Percentiles rank a stretch among this genome's conserved stretches.
phyloP scores from a whole-genome alignment of 1,139 yeast species.

The Blastobotrys indianensis region DNA sequence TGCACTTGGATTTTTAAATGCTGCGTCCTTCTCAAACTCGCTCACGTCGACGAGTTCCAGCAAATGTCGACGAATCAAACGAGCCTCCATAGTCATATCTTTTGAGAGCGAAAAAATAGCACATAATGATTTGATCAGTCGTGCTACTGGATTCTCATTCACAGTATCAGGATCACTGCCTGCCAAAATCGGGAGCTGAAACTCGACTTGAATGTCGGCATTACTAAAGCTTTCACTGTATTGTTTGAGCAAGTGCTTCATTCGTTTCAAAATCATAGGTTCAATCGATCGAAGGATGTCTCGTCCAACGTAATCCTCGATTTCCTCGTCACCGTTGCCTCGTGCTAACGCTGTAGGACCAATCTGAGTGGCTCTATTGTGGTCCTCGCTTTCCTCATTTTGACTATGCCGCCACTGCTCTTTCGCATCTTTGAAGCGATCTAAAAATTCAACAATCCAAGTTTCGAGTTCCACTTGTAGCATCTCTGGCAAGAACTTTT shows the following conservation, averaged over 20 bases:
- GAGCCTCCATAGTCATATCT: slow-evolving; percentile 61
- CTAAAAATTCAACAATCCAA: slow-evolving; percentile 76
- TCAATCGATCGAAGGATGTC: slow-evolving; percentile 45
- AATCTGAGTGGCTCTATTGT: slow-evolving; percentile 55
- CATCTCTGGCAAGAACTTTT: slow-evolving; percentile 64
- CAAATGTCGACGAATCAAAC: slow-evolving; percentile 69
- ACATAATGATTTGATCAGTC: slow-evolving; percentile 68
- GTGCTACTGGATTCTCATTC: slow-evolving; percentile 60
- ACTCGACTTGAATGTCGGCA: slow-evolving; percentile 58
- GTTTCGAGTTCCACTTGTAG: slow-evolving; percentile 80
- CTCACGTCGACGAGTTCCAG: slow-evolving; percentile 67
- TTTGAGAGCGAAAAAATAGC: slow-evolving; percentile 67
- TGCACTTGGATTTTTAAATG: slow-evolving; percentile 71
- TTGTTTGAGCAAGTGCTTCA: slow-evolving; percentile 56
- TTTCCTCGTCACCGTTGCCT: slow-evolving; percentile 19
- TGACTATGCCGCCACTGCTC: slow-evolving; percentile 36
- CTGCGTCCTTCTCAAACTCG: slow-evolving; percentile 76
- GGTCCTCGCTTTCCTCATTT: slow-evolving; percentile 36
- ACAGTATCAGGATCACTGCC: slow-evolving; percentile 15
- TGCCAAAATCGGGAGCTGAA: slow-evolving; percentile 56
- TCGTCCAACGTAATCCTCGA: slow-evolving; percentile 26
- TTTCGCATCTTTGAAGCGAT: slow-evolving; percentile 49
- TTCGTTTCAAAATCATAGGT: slow-evolving; percentile 58
- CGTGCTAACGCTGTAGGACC: slow-evolving; percentile 30
- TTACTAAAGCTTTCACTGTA: slow-evolving; percentile 71